These are phyloP conservation scores for Trametes coccinea DNA, from an alignment of 768 basidiomycete genomes.

Conservation along the genomic window DNA sequence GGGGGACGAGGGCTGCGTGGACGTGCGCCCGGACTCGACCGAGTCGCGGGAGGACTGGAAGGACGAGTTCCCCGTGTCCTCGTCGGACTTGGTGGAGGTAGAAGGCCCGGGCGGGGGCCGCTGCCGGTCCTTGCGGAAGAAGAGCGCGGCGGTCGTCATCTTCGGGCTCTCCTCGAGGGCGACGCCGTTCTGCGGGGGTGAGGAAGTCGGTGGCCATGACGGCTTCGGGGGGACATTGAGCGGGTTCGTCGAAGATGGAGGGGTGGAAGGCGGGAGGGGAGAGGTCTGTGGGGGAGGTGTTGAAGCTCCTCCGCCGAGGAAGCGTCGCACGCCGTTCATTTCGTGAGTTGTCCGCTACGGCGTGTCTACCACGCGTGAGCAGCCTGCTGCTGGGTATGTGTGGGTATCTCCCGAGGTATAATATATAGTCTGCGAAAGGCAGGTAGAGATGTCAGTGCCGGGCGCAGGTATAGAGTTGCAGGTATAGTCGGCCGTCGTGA, in stretches of 20 bases:
- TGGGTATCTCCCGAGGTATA: neutral
- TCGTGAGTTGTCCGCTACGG: conserved; percentile 7
- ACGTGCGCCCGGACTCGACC: conserved; percentile 31
- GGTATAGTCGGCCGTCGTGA: neutral
- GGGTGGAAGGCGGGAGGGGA: conserved; percentile 20
- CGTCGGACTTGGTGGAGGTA: conserved; percentile 22
- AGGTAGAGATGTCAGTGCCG: neutral
- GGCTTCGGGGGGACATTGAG: conserved; percentile 36
- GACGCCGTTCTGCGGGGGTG: conserved; percentile 34
- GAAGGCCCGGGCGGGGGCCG: conserved; percentile 30
- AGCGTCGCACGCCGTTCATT: conserved; percentile 75
- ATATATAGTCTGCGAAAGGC: conserved; percentile 1
- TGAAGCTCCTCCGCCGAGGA: conserved; percentile 46
- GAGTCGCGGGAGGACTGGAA: conserved; percentile 29
- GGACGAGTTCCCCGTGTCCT: conserved; percentile 31
- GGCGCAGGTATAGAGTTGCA: neutral
- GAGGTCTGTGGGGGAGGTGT: conserved; percentile 15
- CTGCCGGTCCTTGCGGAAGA: conserved; percentile 54
- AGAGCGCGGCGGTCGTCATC: conserved; percentile 44
- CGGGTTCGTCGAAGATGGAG: conserved; percentile 29
- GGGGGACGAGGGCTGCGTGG: conserved; percentile 33
- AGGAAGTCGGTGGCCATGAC: conserved; percentile 46
- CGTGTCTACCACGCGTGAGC: conserved; percentile 4
- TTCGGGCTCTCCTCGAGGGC: conserved; percentile 35
- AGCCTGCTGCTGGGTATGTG: conserved; percentile 20